Conservation (phyloP, 2,329 filamentous ascomycete genomes). For the Colletotrichum ledebouriae region DNA sequence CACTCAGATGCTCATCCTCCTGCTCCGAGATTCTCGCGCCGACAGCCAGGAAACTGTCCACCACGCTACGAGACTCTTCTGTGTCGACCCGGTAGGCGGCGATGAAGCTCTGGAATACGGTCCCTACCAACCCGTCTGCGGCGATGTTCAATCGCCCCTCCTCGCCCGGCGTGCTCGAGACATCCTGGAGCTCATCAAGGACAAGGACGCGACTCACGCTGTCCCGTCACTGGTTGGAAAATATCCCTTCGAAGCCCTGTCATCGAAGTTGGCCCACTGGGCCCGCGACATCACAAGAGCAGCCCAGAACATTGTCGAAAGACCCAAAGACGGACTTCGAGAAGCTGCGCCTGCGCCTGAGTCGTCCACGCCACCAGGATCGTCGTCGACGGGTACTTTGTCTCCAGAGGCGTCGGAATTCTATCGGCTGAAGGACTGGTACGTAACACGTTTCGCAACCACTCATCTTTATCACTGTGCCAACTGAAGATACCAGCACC, state of each 20-base stretch:
- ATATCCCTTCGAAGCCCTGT: conserved; percentile 27
- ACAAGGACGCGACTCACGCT: conserved; percentile 30
- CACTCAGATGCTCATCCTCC: conserved; percentile 52
- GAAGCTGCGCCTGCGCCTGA: background rate
- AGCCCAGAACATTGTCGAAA: conserved; percentile 28
- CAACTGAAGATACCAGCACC: background rate
- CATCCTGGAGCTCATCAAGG: conserved; percentile 22
- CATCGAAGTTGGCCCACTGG: conserved; percentile 1
- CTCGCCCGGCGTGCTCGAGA: conserved; percentile 8
- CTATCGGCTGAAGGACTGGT: too few species aligned
- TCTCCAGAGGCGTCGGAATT: background rate
- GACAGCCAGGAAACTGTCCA: background rate
- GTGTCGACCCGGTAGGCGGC: conserved; percentile 18
- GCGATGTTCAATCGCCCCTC: background rate
- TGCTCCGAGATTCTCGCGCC: conserved; percentile 31
- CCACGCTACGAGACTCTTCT: conserved; percentile 21
- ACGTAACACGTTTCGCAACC: too few species aligned
- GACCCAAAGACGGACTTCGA: background rate
- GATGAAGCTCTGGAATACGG: conserved; percentile 25
- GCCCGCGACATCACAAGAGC: conserved; percentile 20
- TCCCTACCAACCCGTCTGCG: conserved; percentile 22
- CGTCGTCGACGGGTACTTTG: background rate
- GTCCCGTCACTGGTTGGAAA: conserved; percentile 1
- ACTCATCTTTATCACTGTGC: too few species aligned
- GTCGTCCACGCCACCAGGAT: background rate